phyloP scores from a whole-genome alignment of 2,329 filamentous ascomycete genomes.

The Calonectria hawksworthii region DNA sequence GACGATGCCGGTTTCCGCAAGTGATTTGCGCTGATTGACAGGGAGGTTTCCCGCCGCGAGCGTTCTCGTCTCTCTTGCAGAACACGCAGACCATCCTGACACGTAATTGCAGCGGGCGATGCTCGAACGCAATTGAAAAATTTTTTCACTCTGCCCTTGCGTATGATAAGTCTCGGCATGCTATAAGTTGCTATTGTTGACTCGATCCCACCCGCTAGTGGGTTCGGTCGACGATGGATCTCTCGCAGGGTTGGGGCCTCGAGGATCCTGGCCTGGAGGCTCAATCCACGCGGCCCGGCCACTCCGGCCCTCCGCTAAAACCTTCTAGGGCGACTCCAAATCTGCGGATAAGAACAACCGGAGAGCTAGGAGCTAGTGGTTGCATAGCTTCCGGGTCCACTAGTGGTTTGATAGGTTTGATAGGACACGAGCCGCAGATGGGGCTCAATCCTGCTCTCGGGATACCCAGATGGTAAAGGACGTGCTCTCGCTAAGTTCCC shows the following conservation, averaged over 20 bases:
- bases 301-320: conserved; percentile 23
- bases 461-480: conserved; percentile 10
- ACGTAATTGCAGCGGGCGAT: conserved; percentile 13
- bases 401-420: conserved; percentile 5
- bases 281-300: conserved; percentile 28
- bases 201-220: conserved; percentile 5
- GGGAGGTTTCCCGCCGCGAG: not conserved
- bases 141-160: conserved; percentile 10
- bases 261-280: conserved; percentile 10
- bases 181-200: conserved; percentile 15
- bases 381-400: conserved; percentile 12
- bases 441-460: conserved; percentile 9
- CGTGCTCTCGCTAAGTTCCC: not conserved
- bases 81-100: conserved; percentile 3
- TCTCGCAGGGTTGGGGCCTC: conserved; percentile 13
- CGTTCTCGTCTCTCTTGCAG: not conserved
- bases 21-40: conserved; percentile 7
- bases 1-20: conserved; percentile 10
- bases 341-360: not conserved
- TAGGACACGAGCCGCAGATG: conserved; percentile 9
- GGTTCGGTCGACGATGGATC: conserved; percentile 14
- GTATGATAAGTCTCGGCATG: conserved; percentile 9
- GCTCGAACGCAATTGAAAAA: not conserved
- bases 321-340: conserved; percentile 26
- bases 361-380: conserved; percentile 11